Conservation (phyloP, 495 filamentous ascomycete genomes). For the Staphylotrichum longicolle region DNA sequence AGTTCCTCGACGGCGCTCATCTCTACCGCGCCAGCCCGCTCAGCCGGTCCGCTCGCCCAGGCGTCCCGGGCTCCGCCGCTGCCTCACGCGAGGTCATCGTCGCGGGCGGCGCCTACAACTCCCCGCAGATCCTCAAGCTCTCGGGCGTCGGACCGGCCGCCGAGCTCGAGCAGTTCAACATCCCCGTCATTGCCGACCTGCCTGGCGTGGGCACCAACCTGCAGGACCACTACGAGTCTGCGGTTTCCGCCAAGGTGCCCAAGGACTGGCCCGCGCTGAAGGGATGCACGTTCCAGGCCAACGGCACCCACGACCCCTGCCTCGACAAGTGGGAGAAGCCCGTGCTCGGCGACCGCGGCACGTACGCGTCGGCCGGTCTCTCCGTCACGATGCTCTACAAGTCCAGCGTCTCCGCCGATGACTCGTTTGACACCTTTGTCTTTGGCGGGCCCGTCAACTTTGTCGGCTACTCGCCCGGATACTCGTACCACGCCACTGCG, state of each 20-base stretch:
- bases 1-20: conserved; percentile 58
- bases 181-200: conserved; percentile 52
- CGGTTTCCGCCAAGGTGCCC: conserved; percentile 47
- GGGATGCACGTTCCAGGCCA: conserved; percentile 49
- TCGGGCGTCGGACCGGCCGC: conserved; percentile 57
- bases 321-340: conserved; percentile 45
- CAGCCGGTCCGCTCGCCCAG: conserved; percentile 26
- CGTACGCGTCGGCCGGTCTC: conserved; percentile 52
- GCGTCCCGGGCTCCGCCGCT: conserved; percentile 44
- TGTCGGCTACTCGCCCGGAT: conserved; percentile 52
- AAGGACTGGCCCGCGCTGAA: conserved; percentile 42
- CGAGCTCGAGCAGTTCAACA: conserved; percentile 48
- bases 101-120: conserved; percentile 59
- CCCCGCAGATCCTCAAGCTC: conserved; percentile 62
- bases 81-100: conserved; percentile 63
- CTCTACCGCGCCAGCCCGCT: conserved; percentile 60
- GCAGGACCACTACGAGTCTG: conserved; percentile 61
- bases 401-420: conserved; percentile 37
- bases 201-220: conserved; percentile 66
- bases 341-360: conserved; percentile 42
- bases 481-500: conserved; percentile 28
- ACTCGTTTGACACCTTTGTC: conserved; percentile 50
- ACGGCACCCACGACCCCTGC: conserved; percentile 48
- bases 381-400: conserved; percentile 48
- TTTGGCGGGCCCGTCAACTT: conserved; percentile 55